Conservation (phyloP, 2,329 filamentous ascomycete genomes). For the Grosmannia huntii region DNA sequence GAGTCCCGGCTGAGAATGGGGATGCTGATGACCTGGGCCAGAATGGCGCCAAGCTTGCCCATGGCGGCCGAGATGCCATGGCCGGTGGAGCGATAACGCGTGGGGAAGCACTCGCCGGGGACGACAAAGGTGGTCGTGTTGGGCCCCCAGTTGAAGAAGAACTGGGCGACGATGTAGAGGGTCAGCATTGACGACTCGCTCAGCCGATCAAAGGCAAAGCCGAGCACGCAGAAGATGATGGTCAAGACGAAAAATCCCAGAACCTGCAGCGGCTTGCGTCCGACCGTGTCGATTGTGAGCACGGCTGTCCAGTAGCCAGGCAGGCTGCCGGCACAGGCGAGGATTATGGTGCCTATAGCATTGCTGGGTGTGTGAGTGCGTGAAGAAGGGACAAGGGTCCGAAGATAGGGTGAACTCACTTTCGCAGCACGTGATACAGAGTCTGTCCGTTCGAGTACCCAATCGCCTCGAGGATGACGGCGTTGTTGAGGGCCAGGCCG, state of each 20-base stretch:
- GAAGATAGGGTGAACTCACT: no score
- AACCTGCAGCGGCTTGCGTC: slow-evolving; percentile 64
- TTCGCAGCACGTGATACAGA: slow-evolving; percentile 57
- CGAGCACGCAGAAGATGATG: slow-evolving; percentile 47
- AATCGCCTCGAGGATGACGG: slow-evolving; percentile 57
- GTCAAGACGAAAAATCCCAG: slow-evolving; percentile 49
- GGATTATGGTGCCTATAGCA: slow-evolving; percentile 63
- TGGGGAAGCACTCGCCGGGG: slow-evolving; percentile 52
- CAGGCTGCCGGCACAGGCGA: slow-evolving; percentile 64
- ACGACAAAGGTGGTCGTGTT: slow-evolving; percentile 56
- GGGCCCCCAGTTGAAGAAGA: slow-evolving; percentile 54
- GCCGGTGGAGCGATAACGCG: slow-evolving; percentile 46
- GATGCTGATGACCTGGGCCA: slow-evolving; percentile 53
- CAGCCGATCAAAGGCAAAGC: slow-evolving; percentile 43
- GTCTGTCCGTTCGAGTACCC: slow-evolving; percentile 53
- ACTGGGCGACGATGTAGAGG: slow-evolving; percentile 51
- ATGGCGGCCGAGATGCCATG: slow-evolving; percentile 55
- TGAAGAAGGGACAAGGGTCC: no score
- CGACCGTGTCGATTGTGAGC: slow-evolving; percentile 58
- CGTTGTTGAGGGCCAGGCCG: slow-evolving; percentile 63
- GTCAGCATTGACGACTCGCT: slow-evolving; percentile 37
- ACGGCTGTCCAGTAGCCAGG: slow-evolving; percentile 73
- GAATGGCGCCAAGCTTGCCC: slow-evolving; percentile 56
- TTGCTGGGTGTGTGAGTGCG: slow-evolving; percentile 23
- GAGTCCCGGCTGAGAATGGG: slow-evolving; percentile 47